Evolutionary conservation across 1,284 basidiomycete species (phyloP), one percentile per base, ranked within the genome.

Genomic region (Ceratobasidium sp.): DNA sequence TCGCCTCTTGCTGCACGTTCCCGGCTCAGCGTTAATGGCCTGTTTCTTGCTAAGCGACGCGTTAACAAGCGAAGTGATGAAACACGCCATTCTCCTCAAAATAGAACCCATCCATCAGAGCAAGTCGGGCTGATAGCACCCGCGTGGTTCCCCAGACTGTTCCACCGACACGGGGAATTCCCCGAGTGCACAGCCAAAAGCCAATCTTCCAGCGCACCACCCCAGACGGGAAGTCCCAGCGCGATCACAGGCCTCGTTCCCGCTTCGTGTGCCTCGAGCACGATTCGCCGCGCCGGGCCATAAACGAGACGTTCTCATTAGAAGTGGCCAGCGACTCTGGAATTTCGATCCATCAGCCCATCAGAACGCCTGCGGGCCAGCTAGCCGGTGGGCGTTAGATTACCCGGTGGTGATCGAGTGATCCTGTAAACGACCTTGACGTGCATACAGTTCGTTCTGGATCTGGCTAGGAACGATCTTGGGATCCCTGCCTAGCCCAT

Each of bases 111-210:
- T 29, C 56, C 65, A 68, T 68, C 65, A 68, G 65, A 68, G 19
- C 61, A 24, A 46, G 61, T 43, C 27, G 19, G 41, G 27, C 39
- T 19, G 24, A 54, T 59, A 16, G 41, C 48, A 49, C 43, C 16
- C 37, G 68, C 68, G 46, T 71, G 68, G 41, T 71, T 71, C 68
- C 54, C 68, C 68, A 71, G 68, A 71, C 27, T 48, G 39, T 71
- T 71, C 68, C 54, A 71, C 37, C 53, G 63, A 65, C 27, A 46
- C 31, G 68, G 54, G 54, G 56, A 43, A 69, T 13, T 6, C 65
- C 41, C 51, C 63, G 41, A 19, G 22, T 31, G 61, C 61, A 62
- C 61, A 62, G 61, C 61, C 61, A 71, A 71, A 71, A 16, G 37
- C 39, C 58, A 71, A 71, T n/a, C 48, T 54, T 59, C n/a, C 46